Percentiles rank a stretch among this genome's conserved stretches.
Conservation (phyloP, 805 yeast species). For the Priceomyces carsonii region DNA sequence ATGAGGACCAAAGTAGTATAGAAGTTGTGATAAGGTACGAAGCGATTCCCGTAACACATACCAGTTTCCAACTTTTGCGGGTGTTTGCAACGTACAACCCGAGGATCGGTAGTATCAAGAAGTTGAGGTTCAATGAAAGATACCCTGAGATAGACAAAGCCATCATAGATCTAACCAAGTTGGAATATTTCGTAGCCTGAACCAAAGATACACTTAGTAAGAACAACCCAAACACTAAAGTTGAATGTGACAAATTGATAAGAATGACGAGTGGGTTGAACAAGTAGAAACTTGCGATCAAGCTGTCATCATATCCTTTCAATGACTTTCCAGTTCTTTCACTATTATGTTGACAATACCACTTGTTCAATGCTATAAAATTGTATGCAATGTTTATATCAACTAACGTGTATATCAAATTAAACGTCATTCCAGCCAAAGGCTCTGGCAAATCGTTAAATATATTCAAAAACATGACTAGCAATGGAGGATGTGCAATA, state of each 20-base stretch:
- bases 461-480: conserved; percentile 52
- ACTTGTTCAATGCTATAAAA: conserved; percentile 50
- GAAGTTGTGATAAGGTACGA: conserved; percentile 15
- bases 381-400: conserved; percentile 62
- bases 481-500: conserved; percentile 80
- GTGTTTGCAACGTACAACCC: conserved; percentile 29
- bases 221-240: conserved; percentile 61
- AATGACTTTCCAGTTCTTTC: conserved; percentile 15
- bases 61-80: conserved; percentile 4
- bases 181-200: conserved; percentile 42
- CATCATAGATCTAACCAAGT: conserved; percentile 46
- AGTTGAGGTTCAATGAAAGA: conserved; percentile 62
- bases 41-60: conserved; percentile 19
- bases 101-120: conserved; percentile 59
- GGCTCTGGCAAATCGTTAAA: conserved; percentile 26
- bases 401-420: conserved; percentile 52
- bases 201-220: conserved; percentile 49
- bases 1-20: conserved; percentile 23
- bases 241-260: conserved; percentile 68
- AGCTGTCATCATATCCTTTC: conserved; percentile 35
- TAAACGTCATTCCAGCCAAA: conserved; percentile 20
- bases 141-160: conserved; percentile 64
- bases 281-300: conserved; percentile 64
- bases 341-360: conserved; percentile 31
- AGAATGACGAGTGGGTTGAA: conserved; percentile 80